phyloP scores from a whole-genome alignment of 768 basidiomycete species.

The Mycena maculata region DNA sequence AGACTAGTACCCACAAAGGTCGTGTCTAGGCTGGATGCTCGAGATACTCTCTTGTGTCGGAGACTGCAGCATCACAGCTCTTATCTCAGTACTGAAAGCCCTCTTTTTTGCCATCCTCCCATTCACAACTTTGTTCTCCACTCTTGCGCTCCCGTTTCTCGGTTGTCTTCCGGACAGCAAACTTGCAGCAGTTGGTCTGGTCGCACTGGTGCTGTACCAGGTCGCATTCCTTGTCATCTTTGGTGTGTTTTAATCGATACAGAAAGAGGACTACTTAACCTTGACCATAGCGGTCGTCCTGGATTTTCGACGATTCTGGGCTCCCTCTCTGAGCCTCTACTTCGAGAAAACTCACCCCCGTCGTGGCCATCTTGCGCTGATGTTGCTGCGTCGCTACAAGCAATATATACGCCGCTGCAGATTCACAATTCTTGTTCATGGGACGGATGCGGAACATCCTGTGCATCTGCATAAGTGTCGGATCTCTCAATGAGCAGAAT shows the following conservation, averaged over 20 bases:
- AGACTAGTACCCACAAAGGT: neutral
- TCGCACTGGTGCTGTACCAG: neutral
- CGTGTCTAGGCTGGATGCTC: neutral
- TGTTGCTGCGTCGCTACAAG: neutral
- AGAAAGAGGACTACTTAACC: neutral
- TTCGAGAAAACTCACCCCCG: too few species aligned
- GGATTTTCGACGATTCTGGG: neutral
- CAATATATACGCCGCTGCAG: neutral
- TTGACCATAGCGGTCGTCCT: neutral
- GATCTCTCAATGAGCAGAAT: neutral
- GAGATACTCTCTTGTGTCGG: conserved; percentile 1
- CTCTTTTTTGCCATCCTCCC: conserved; percentile 8
- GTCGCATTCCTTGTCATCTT: neutral
- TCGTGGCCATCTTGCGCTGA: neutral
- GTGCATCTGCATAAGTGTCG: neutral
- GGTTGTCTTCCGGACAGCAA: neutral
- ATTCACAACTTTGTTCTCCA: neutral
- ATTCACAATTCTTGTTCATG: neutral
- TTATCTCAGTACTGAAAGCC: neutral
- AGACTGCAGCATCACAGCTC: neutral
- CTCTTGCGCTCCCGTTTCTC: neutral
- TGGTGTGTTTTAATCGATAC: neutral
- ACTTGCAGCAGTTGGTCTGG: neutral
- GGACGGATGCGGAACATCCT: neutral
- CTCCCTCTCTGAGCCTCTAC: too few species aligned